A percentile compares a stretch with the other conserved stretches of the same genome.
Conservation (phyloP, 2,329 filamentous ascomycete genomes). For the Botrytis squamosa region DNA sequence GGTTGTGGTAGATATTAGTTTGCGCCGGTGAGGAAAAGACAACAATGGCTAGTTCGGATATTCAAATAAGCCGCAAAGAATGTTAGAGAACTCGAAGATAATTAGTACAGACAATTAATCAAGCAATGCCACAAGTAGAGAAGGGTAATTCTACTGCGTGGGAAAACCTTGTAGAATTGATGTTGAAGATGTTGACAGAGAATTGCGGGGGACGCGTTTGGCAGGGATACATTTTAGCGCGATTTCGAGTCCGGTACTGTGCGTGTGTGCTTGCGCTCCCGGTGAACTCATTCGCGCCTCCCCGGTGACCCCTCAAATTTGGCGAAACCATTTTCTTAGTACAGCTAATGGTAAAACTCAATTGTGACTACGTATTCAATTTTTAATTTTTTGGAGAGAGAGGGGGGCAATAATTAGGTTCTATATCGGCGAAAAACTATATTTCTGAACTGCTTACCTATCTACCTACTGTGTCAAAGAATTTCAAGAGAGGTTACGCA, state of each 20-base stretch:
- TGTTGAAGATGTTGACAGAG: slow-evolving; percentile 10
- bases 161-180: not conserved
- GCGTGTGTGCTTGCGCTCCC: not conserved
- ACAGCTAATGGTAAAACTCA: not conserved
- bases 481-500: not conserved
- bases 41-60: no score
- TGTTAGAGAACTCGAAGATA: not conserved
- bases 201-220: slow-evolving; percentile 19
- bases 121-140: not conserved
- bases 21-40: not conserved
- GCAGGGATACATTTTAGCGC: slow-evolving; percentile 7
- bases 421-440: not conserved
- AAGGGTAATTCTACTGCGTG: not conserved
- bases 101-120: not conserved
- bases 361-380: not conserved
- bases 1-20: not conserved
- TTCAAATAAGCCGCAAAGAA: not conserved
- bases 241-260: not conserved
- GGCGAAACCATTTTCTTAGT: not conserved
- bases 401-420: not conserved
- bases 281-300: not conserved
- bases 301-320: not conserved
- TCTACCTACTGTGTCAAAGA: not conserved
- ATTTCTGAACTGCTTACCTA: not conserved
- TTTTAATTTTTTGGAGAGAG: not conserved